phyloP scores from a whole-genome alignment of 768 basidiomycete genomes.

The Pleurotus pulmonarius region DNA sequence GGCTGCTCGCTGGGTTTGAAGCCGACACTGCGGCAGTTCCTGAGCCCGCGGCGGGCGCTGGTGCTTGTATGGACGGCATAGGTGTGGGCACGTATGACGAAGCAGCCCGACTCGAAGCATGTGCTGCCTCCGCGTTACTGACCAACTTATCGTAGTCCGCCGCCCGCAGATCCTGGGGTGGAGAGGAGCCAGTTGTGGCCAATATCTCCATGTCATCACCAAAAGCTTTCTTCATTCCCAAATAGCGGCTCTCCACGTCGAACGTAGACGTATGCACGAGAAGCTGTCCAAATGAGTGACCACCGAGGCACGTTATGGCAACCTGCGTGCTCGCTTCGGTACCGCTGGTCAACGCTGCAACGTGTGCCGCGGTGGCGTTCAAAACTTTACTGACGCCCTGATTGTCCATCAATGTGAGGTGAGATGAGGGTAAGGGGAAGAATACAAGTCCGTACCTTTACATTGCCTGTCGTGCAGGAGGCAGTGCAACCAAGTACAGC shows the following conservation, averaged over 20 bases:
- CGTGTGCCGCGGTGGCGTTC: slow-evolving; percentile 1
- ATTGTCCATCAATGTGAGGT: neutral
- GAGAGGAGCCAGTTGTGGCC: neutral
- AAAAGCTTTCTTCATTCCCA: slow-evolving; percentile 5
- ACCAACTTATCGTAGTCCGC: slow-evolving; percentile 6
- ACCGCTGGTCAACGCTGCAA: slow-evolving; percentile 4
- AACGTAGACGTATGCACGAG: neutral
- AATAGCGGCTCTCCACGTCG: slow-evolving; percentile 2
- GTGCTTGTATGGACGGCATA: too few species aligned
- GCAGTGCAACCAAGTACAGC: too few species aligned
- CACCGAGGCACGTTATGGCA: neutral
- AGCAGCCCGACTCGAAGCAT: slow-evolving; percentile 1
- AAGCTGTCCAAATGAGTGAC: slow-evolving; percentile 2
- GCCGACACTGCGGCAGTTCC: neutral
- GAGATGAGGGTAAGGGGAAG: too few species aligned
- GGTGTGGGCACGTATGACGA: too few species aligned
- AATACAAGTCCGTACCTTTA: too few species aligned
- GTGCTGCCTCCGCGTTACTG: slow-evolving; percentile 2
- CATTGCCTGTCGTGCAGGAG: too few species aligned
- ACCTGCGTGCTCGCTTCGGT: slow-evolving; percentile 5
- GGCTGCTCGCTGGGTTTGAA: neutral
- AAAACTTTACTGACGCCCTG: neutral
- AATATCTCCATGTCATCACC: slow-evolving; percentile 4
- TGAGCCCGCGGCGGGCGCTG: too few species aligned
- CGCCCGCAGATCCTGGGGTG: neutral